Base-by-base conservation (phyloP, 2,329 filamentous ascomycete genomes). In the Diaporthe caulivora region DNA sequence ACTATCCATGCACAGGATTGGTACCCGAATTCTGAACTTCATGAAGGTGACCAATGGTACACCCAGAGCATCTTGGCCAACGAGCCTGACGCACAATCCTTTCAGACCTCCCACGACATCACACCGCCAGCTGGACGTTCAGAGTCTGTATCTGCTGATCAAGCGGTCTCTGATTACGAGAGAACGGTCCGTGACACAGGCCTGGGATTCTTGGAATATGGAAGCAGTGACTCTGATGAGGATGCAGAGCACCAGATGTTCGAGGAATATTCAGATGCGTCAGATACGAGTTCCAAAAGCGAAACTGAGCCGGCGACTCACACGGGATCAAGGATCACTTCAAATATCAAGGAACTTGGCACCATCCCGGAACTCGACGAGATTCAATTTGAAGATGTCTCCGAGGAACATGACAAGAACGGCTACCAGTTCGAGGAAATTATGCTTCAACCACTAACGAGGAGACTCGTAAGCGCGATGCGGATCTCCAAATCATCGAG, bases 141-240 rank as follows among this genome's bases (percentile, higher is more conserved):
- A 31, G 31, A 57, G 21, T n/a, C 29, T 13, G 10, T 15, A 37
- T 9, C 29, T 37, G 21, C 24, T 37, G 29, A n/a, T 11, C 21
- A 18, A n/a, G 21, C 31, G 21, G 21, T 13, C 21, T 57, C 54
- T 57, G 44, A 18, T 17, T 31, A 42, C 40, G 68, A 65, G 31
- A 72, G 42, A 18, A n/a, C 57, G 17, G n/a, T 71, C 37, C 42
- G 58, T 13, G 71, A 75, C 62, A 65, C 71, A 17, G 74, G 71
- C 17, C 31, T 73, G 13, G 74, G 74, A 54, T 75, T 75, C 31
- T 51, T 65, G 24, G 74, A 75, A 44, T 73, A 55, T 34, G 67
- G 26, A 21, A 75, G 74, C 29, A 64, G 64, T 68, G 64, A 67
- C 49, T 75, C 74, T 24, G 68, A 72, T 67, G 49, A 68, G 13